These are phyloP conservation scores for Juncus effusus DNA, from an alignment of 176 grass and related monocot genomes.

Conservation along the genomic window DNA sequence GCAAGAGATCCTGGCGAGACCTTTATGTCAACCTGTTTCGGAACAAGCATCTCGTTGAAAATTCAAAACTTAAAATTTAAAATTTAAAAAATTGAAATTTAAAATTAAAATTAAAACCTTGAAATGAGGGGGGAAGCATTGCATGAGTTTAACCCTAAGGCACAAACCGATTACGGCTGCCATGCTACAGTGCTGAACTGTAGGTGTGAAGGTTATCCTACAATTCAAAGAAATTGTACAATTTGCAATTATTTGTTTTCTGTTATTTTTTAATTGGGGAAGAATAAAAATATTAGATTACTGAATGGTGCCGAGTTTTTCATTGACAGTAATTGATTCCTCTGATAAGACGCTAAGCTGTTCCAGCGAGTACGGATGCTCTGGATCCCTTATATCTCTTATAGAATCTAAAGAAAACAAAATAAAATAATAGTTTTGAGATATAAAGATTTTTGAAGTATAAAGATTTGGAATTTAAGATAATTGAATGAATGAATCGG, in stretches of 20 bases:
- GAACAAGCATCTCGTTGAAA: background rate
- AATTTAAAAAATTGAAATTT: slow-evolving; percentile 2
- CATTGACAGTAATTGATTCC: slow-evolving; percentile 84
- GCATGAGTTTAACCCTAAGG: slow-evolving; percentile 90
- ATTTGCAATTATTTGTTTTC: background rate
- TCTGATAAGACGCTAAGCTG: slow-evolving; percentile 97
- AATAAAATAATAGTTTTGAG: background rate
- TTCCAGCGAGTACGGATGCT: slow-evolving; percentile 98
- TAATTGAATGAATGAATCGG: background rate
- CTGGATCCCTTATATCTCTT: slow-evolving; percentile 99
- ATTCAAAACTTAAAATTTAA: slow-evolving; percentile 7
- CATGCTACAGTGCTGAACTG: slow-evolving; percentile 97
- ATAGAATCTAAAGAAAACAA: slow-evolving; percentile 54
- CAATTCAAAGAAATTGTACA: slow-evolving; percentile 25
- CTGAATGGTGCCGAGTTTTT: slow-evolving; percentile 92
- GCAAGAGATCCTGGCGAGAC: slow-evolving; percentile 88
- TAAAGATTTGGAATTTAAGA: background rate
- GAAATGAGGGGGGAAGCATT: slow-evolving; percentile 81
- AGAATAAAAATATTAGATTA: slow-evolving; percentile 25
- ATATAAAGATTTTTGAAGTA: background rate
- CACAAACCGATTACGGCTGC: slow-evolving; percentile 89
- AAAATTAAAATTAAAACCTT: slow-evolving; percentile 50
- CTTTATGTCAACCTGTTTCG: slow-evolving; percentile 74
- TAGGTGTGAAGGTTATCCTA: slow-evolving; percentile 99
- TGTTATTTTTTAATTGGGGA: too few relatives aligned